A percentile compares a stretch with the other conserved stretches of the same genome.
Conservation (phyloP, 2,329 filamentous ascomycete species). For the Paraphoma sp. region DNA sequence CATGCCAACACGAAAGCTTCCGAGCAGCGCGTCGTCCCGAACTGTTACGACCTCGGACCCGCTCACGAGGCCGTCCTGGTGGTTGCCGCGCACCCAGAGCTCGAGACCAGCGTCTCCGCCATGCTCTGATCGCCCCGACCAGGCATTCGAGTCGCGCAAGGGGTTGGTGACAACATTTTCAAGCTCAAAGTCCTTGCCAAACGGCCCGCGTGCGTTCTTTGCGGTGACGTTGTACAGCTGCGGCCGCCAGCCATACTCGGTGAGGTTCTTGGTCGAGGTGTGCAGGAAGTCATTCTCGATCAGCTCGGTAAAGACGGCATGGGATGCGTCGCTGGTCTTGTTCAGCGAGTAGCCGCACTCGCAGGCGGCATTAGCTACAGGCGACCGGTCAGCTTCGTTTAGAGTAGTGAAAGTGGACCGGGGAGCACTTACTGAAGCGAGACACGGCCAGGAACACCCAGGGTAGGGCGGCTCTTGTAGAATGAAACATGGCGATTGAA, state of each 20-base stretch:
- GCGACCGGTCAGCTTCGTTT: constrained; percentile 12
- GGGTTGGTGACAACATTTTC: constrained; percentile 65
- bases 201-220: constrained; percentile 65
- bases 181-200: constrained; percentile 68
- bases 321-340: constrained; percentile 48
- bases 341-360: constrained; percentile 74
- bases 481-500: constrained; percentile 24
- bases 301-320: constrained; percentile 69
- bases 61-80: constrained; percentile 60
- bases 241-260: constrained; percentile 63
- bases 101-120: constrained; percentile 51
- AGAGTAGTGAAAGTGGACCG: neutral
- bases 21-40: constrained; percentile 70
- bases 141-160: constrained; percentile 49
- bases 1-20: constrained; percentile 72
- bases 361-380: constrained; percentile 60
- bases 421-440: constrained; percentile 35
- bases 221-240: constrained; percentile 72
- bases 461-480: constrained; percentile 30
- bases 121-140: constrained; percentile 53
- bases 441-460: constrained; percentile 38
- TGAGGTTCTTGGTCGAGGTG: constrained; percentile 56
- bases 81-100: constrained; percentile 47
- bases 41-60: constrained; percentile 69
- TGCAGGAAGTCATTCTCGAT: constrained; percentile 76